A percentile compares a stretch with the other conserved stretches of the same genome.
Evolutionary conservation across 192 early-diverging fungal species (phyloP).

Genomic region (Entrophospora sp.): DNA sequence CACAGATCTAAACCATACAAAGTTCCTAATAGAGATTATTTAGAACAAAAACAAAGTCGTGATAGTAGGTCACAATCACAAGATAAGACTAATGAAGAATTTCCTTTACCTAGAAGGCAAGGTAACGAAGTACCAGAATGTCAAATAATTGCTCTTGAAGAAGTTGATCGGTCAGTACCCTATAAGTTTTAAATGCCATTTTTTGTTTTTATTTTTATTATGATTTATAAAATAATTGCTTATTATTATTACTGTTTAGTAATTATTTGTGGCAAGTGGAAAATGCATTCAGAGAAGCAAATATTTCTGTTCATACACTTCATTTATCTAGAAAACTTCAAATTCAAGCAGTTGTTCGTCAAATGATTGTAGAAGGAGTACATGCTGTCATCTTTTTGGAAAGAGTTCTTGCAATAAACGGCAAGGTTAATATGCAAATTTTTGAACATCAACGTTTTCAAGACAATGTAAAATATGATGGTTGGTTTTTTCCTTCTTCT

Average conservation of each 20-base stretch:
- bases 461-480: conserved; percentile 27
- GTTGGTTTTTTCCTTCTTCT: conserved; percentile 21
- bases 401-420: conserved; percentile 3
- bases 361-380: conserved; percentile 26
- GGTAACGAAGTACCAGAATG: conserved; percentile 23
- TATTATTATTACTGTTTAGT: not conserved
- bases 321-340: conserved; percentile 21
- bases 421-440: conserved; percentile 20
- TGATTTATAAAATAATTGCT: not conserved
- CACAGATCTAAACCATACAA: conserved; percentile 18
- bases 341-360: conserved; percentile 20
- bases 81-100: conserved; percentile 20
- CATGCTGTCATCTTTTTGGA: conserved; percentile 22
- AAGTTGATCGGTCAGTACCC: conserved; percentile 17
- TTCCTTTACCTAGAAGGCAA: conserved; percentile 21
- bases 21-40: conserved; percentile 15
- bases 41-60: conserved; percentile 18
- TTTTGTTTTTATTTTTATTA: not conserved
- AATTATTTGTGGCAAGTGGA: conserved; percentile 21
- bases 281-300: conserved; percentile 19
- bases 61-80: conserved; percentile 12
- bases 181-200: not conserved
- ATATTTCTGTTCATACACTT: conserved; percentile 18
- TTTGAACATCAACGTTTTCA: conserved; percentile 19
- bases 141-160: conserved; percentile 23